Evolutionary conservation across 371 early-diverging fungal genomes (phyloP).

Genomic region (Vairimorpha ceranae): DNA sequence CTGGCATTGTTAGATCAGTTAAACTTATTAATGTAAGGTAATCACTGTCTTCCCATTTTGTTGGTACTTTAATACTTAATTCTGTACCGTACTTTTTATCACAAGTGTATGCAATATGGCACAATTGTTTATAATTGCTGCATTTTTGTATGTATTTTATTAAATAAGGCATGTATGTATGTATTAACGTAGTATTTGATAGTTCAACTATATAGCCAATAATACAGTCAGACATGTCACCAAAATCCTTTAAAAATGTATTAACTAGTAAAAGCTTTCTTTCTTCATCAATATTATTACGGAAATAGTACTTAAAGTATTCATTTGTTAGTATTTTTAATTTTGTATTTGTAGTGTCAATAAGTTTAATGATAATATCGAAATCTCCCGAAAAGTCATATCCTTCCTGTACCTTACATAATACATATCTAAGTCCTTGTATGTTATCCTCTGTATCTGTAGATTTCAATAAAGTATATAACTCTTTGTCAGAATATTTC

Average conservation of each 20-base stretch:
- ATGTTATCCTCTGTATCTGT: background rate
- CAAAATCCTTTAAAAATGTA: constrained; percentile 47
- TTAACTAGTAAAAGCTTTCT: constrained; percentile 37
- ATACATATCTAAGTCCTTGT: constrained; percentile 15
- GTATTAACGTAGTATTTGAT: background rate
- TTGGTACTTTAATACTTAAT: background rate
- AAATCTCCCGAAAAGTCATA: constrained; percentile 32
- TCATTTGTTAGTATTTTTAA: constrained; percentile 29
- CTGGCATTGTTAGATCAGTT: background rate
- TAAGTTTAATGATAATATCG: constrained; percentile 31
- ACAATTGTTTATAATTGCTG: background rate
- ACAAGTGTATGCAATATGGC: background rate
- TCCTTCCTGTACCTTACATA: constrained; percentile 44
- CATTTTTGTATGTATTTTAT: background rate
- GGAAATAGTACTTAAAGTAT: constrained; percentile 15
- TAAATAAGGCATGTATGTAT: background rate
- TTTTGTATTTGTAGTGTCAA: constrained; percentile 26
- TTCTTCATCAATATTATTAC: background rate
- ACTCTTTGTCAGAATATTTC: background rate
- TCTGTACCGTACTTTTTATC: background rate
- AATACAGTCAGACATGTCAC: constrained; percentile 20
- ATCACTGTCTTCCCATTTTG: background rate
- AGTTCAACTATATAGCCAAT: background rate
- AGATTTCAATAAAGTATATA: background rate
- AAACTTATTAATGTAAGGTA: background rate